Conservation (phyloP, 768 basidiomycete species). For the Leccinum disarticulatum region DNA sequence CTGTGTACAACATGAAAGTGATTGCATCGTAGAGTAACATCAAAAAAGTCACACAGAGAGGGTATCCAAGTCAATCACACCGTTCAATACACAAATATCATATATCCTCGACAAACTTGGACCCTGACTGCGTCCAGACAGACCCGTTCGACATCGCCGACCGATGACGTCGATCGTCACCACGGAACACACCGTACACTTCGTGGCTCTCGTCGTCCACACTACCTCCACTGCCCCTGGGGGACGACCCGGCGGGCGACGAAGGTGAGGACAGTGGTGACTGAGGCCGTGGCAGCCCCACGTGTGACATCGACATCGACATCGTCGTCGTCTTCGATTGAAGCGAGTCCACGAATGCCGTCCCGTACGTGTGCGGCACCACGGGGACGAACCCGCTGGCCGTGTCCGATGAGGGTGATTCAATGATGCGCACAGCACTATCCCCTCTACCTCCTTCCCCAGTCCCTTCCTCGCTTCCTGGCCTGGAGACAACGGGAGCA, state of each 20-base stretch:
- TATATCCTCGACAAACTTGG: conserved; percentile 47
- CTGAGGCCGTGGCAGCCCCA: conserved; percentile 23
- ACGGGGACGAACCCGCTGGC: conserved; percentile 10
- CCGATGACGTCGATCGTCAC: conserved; percentile 18
- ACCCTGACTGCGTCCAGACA: conserved; percentile 45
- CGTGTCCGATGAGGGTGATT: conserved; percentile 30
- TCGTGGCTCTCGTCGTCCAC: conserved; percentile 13
- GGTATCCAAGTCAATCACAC: neutral
- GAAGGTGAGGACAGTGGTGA: conserved; percentile 30
- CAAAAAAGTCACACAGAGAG: neutral
- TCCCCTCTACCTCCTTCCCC: neutral
- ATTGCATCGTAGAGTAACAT: neutral
- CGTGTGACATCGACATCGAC: conserved; percentile 1
- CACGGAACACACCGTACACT: neutral
- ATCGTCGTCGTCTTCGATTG: conserved; percentile 11
- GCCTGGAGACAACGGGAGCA: neutral
- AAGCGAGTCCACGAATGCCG: conserved; percentile 22
- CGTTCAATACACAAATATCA: conserved; percentile 3
- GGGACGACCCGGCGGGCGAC: conserved; percentile 8
- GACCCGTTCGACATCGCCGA: conserved; percentile 28
- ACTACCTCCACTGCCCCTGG: conserved; percentile 23
- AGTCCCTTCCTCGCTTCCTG: neutral
- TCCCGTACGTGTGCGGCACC: conserved; percentile 6
- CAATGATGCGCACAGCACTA: conserved; percentile 14
- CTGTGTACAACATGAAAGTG: neutral